Conservation (phyloP, 129 eudicot genomes). For the Flaveria linearis region DNA sequence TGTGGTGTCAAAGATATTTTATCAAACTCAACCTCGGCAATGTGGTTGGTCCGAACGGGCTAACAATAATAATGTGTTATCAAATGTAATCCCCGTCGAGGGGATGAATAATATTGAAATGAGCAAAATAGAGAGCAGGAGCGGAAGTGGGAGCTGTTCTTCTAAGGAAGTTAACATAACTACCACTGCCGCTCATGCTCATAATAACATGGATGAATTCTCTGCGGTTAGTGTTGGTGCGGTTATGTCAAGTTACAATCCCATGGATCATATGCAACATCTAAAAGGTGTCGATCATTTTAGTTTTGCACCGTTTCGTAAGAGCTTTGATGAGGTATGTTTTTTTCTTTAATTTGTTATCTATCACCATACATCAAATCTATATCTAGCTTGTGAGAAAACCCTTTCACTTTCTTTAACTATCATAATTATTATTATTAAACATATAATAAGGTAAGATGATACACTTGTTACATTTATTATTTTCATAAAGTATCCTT, state of each 20-base stretch:
- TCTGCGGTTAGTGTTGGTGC: slow-evolving; percentile 45
- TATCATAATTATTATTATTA: background rate
- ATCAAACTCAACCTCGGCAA: slow-evolving; percentile 94
- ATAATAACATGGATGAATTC: slow-evolving; percentile 59
- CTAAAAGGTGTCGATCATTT: slow-evolving; percentile 66
- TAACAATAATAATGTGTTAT: slow-evolving; percentile 20
- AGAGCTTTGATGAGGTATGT: slow-evolving; percentile 73
- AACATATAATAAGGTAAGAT: background rate
- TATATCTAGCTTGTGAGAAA: background rate
- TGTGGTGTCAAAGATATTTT: slow-evolving; percentile 96
- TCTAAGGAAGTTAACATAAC: slow-evolving; percentile 55
- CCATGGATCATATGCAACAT: slow-evolving; percentile 68
- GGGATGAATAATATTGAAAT: slow-evolving; percentile 33
- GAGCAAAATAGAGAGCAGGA: slow-evolving; percentile 32
- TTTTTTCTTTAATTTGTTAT: background rate
- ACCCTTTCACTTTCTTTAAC: background rate
- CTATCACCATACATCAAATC: background rate
- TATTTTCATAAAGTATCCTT: background rate
- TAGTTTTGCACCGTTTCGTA: slow-evolving; percentile 65
- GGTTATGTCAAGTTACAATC: slow-evolving; percentile 53
- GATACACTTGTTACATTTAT: background rate
- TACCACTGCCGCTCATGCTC: slow-evolving; percentile 30
- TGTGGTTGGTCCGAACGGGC: slow-evolving; percentile 66
- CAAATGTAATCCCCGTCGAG: slow-evolving; percentile 27
- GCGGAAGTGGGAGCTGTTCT: slow-evolving; percentile 71